Percentiles rank a stretch among this genome's conserved stretches.
Evolutionary conservation across 2,329 filamentous ascomycete species (phyloP).

Genomic region (Ilyonectria sp.): DNA sequence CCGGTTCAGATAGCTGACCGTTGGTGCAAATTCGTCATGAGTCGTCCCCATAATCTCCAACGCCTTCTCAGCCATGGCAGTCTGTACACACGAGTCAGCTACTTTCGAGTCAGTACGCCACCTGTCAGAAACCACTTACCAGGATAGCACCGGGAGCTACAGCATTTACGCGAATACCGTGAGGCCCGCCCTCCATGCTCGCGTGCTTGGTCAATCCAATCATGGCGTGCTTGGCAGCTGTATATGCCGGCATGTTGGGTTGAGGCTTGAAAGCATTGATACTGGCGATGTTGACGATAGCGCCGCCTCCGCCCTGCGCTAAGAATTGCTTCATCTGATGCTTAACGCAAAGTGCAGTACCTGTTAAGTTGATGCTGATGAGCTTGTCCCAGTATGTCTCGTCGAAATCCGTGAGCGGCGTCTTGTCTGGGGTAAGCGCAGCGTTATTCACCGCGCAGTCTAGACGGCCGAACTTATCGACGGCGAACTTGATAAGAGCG

Average conservation of each 20-base stretch:
- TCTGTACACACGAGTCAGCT: conserved; percentile 24
- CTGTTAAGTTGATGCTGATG: conserved; percentile 39
- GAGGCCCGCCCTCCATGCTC: conserved; percentile 55
- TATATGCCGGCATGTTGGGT: conserved; percentile 50
- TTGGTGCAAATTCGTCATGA: conserved; percentile 37
- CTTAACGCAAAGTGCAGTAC: conserved; percentile 41
- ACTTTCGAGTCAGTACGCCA: not conserved
- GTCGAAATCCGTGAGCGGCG: conserved; percentile 38
- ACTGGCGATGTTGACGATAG: conserved; percentile 62
- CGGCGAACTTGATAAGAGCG: conserved; percentile 36
- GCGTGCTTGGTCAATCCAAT: conserved; percentile 57
- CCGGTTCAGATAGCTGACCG: conserved; percentile 33
- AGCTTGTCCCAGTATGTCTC: conserved; percentile 40
- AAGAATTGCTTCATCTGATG: conserved; percentile 45
- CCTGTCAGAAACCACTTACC: conserved; percentile 25
- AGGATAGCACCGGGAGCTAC: conserved; percentile 39
- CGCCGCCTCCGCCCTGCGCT: conserved; percentile 50
- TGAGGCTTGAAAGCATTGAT: conserved; percentile 47
- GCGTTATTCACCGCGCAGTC: conserved; percentile 40
- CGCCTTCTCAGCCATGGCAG: conserved; percentile 34
- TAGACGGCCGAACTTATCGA: conserved; percentile 36
- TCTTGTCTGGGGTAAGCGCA: conserved; percentile 36
- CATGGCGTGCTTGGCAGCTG: conserved; percentile 56
- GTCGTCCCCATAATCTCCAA: conserved; percentile 40
- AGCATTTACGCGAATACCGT: conserved; percentile 41